Evolutionary conservation across 2,329 filamentous ascomycete species (phyloP), one percentile per base, ranked within the genome.

Genomic region (Ramichloridium luteum): DNA sequence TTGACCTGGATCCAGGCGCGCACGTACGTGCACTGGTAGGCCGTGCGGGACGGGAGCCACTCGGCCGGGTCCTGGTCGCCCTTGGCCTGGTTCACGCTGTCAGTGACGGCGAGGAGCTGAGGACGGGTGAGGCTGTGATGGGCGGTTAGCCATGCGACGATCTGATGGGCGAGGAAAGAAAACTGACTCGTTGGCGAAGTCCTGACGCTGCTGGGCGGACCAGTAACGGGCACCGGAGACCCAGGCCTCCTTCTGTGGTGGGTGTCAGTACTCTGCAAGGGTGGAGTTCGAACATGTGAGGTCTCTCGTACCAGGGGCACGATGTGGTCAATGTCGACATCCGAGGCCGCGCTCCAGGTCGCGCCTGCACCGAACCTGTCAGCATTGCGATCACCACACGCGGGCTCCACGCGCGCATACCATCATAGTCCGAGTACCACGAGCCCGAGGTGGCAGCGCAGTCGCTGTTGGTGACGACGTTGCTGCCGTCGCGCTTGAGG

Each of bases 321-420:
- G 58, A 90, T 67, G 53, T 90, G 83, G 54, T 90, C 83, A 37
- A 90, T 88, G 45, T 88, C 80, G 1, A 90, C 55, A 45, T 86
- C 78, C 12, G 65, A 69, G 1, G 80, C 70, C 1, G 63, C 60
- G 0, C 72, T 77, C 77, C 78, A 84, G 1, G 65, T 73, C 1
- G 61, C 75, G 11, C 80, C n/a, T n/a, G n/a, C n/a, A n/a, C n/a
- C n/a, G n/a, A n/a, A n/a, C n/a, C n/a, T n/a, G n/a, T n/a, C n/a
- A n/a, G n/a, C n/a, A n/a, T n/a, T n/a, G n/a, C n/a, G n/a, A n/a
- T n/a, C n/a, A n/a, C n/a, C n/a, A n/a, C n/a, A n/a, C n/a, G n/a
- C n/a, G n/a, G n/a, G n/a, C n/a, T n/a, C n/a, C n/a, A n/a, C n/a
- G n/a, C n/a, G n/a, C n/a, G n/a, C n/a, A n/a, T n/a, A n/a, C n/a